These are phyloP conservation scores for Trichoderma asperellum DNA, from an alignment of 2,329 filamentous ascomycete species.

Conservation along the genomic window DNA sequence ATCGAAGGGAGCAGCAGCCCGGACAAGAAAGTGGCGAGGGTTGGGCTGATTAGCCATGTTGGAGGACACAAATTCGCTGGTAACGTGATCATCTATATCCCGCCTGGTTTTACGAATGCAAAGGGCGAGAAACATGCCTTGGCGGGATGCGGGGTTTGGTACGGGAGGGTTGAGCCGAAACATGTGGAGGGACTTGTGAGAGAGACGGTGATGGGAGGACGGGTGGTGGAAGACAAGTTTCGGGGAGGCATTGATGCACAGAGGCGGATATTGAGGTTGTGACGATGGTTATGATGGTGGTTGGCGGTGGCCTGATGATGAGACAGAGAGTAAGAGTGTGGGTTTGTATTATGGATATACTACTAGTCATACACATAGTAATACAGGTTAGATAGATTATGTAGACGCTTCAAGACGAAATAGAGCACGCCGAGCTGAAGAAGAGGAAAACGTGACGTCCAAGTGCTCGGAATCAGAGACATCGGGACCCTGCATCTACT, in stretches of 20 bases:
- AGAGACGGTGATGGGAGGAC: conserved; percentile 70
- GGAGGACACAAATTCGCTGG: conserved; percentile 86
- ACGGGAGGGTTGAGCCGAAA: conserved; percentile 74
- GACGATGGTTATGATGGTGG: conserved; percentile 23
- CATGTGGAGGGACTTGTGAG: conserved; percentile 76
- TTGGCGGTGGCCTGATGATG: neutral
- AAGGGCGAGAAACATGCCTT: conserved; percentile 58
- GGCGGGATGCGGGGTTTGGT: conserved; percentile 77
- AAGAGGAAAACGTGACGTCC: neutral
- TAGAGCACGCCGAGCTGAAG: neutral
- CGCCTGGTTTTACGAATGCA: conserved; percentile 52
- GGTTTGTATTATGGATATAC: neutral
- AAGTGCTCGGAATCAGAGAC: neutral
- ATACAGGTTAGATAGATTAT: no score
- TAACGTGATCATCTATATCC: conserved; percentile 81
- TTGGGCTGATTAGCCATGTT: conserved; percentile 77
- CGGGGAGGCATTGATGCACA: conserved; percentile 67
- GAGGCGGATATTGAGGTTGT: conserved; percentile 56
- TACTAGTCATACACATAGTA: neutral
- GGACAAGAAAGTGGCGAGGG: conserved; percentile 53
- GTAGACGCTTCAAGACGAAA: neutral
- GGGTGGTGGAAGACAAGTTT: conserved; percentile 71
- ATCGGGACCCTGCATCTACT: neutral
- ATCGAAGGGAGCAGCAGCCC: conserved; percentile 33
- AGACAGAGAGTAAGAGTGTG: neutral